Base-by-base conservation (phyloP, 2,329 filamentous ascomycete species). In the Neofusicoccum umdonicola region DNA sequence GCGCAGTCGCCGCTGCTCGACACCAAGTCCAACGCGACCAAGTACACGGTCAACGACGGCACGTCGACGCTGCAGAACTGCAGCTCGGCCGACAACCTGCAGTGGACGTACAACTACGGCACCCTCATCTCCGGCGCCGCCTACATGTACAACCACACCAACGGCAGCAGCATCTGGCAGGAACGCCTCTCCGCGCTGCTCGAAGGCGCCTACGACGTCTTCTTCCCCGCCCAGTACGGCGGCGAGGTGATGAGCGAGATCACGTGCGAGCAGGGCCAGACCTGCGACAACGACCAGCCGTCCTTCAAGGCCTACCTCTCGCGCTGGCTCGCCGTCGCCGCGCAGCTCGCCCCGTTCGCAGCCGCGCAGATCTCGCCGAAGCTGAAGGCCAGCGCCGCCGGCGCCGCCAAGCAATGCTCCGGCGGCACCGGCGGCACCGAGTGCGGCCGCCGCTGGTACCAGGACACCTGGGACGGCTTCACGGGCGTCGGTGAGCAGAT, bases 321-420 rank as follows among this genome's bases (percentile, higher is more conserved):
- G 3, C 78, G 80, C 65, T 82, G 79, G 78, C 76, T 84, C 77
- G 85, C 84, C 13, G 79, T 82, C 3, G 81, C 85, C 4, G 82
- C 81, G 0, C 83, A 88, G 68, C 77, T 88, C 65, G 86, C 85
- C 0, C 86, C 87, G 0, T 87, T 82, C 69, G 84, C 84, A 3
- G 76, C 77, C 66, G 74, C 82, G 41, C 71, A 72, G 8, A 79
- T 89, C 62, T 79, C 84, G 70, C 80, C 83, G 0, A 79, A 81
- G n/a, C 75, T 90, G 2, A 76, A 79, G 42, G 76, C 80, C 1
- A 85, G 84, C 5, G 87, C 86, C 0, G 68, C 73, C 34, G 84
- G 82, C 1, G 86, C 86, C 2, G 86, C 85, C 0, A 73, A 78
- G 51, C 80, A 81, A 8, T 88, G 86, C 70, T 79, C 77, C 1